These are phyloP conservation scores for Mycena alexandri DNA, from an alignment of 768 basidiomycete genomes.

Conservation along the genomic window DNA sequence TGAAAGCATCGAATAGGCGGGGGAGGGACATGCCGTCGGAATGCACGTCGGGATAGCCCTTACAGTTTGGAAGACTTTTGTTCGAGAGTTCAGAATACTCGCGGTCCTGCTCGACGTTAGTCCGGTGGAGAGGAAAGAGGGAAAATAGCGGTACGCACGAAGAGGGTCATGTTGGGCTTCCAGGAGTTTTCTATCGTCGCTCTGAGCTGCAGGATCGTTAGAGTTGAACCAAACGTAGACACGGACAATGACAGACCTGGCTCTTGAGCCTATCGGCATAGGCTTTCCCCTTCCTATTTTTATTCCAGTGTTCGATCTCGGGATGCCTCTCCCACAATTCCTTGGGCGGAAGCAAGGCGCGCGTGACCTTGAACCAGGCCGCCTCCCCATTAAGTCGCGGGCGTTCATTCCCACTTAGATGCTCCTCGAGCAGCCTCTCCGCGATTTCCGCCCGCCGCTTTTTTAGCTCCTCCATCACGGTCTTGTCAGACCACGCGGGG, in stretches of 20 bases:
- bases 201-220: conserved; percentile 19
- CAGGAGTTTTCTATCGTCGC: conserved; percentile 37
- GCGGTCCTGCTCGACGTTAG: conserved; percentile 13
- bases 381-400: conserved; percentile 36
- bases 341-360: conserved; percentile 41
- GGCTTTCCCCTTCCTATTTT: conserved; percentile 14
- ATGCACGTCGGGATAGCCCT: conserved; percentile 35
- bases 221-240: not conserved
- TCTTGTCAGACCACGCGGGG: conserved; percentile 8
- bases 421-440: conserved; percentile 29
- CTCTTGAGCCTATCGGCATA: conserved; percentile 9
- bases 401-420: conserved; percentile 30
- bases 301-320: conserved; percentile 39
- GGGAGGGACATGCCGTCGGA: conserved; percentile 36
- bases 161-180: conserved; percentile 44
- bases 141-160: conserved; percentile 27
- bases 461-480: conserved; percentile 9
- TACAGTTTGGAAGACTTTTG: conserved; percentile 18
- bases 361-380: conserved; percentile 41
- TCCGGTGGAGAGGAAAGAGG: not conserved
- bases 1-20: conserved; percentile 40
- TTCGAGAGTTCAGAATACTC: conserved; percentile 22
- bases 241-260: conserved; percentile 11
- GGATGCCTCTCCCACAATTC: conserved; percentile 41
- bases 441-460: conserved; percentile 21